Evolutionary conservation across 2,329 filamentous ascomycete species (phyloP).

Genomic region (Aspergillus ochraceoroseus): DNA sequence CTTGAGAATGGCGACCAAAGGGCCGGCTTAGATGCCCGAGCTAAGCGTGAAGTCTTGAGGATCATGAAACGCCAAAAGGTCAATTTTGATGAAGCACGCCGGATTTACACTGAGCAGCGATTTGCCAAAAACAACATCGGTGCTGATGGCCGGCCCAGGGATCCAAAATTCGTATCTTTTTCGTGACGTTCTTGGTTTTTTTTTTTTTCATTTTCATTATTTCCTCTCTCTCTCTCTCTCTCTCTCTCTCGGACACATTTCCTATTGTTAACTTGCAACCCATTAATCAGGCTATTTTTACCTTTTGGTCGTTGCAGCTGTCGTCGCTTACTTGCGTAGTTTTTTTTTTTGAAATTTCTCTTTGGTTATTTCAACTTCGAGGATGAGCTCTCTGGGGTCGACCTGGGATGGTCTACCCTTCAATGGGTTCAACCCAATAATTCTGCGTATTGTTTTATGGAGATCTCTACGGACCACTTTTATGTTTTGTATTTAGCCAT

Average conservation of each 20-base stretch:
- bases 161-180: slow-evolving; percentile 96
- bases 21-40: slow-evolving; percentile 71
- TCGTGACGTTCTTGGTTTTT: slow-evolving; percentile 47
- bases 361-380: too few species aligned
- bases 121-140: slow-evolving; percentile 87
- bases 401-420: too few species aligned
- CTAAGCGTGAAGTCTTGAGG: slow-evolving; percentile 74
- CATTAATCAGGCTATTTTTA: too few species aligned
- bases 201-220: slow-evolving; percentile 7
- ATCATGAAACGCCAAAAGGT: slow-evolving; percentile 87
- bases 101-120: slow-evolving; percentile 75
- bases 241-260: too few species aligned
- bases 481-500: too few species aligned
- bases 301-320: too few species aligned
- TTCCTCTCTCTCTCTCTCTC: slow-evolving; percentile 3
- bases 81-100: slow-evolving; percentile 83
- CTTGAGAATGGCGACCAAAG: slow-evolving; percentile 72
- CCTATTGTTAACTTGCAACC: not conserved
- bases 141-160: slow-evolving; percentile 76
- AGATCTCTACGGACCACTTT: too few species aligned
- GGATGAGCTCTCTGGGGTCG: too few species aligned
- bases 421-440: too few species aligned
- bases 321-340: too few species aligned
- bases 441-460: too few species aligned
- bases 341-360: too few species aligned